Evolutionary conservation across 805 yeast species (phyloP).

Genomic region (Kluyveromyces dobzhanskii): DNA sequence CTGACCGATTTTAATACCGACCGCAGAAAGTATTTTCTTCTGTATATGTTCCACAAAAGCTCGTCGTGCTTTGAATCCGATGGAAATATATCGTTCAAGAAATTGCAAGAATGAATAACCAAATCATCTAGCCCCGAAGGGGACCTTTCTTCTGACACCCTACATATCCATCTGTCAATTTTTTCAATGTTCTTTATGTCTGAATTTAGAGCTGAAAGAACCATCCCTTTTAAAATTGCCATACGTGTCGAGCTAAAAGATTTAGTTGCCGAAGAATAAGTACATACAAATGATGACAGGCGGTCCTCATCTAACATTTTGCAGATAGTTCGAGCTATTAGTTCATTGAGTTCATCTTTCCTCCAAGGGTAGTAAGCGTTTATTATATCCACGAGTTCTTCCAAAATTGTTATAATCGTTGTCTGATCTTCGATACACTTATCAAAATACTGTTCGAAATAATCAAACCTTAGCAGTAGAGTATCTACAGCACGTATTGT

Average conservation of each 20-base stretch:
- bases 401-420: not conserved
- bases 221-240: not conserved
- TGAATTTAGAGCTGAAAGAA: not conserved
- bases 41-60: constrained; percentile 1
- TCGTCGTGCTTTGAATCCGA: constrained; percentile 2
- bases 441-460: not conserved
- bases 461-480: not conserved
- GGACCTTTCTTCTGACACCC: not conserved
- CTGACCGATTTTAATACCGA: not conserved
- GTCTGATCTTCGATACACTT: not conserved
- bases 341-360: not conserved
- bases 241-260: too few species aligned
- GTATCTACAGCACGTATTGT: not conserved
- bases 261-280: not conserved
- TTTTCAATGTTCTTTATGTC: constrained; percentile 1
- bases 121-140: not conserved
- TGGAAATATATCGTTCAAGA: constrained; percentile 1
- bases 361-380: not conserved
- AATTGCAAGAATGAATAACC: not conserved
- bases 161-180: constrained; percentile 2
- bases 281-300: not conserved
- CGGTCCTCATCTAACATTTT: not conserved
- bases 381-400: not conserved
- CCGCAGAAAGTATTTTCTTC: constrained; percentile 1
- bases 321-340: not conserved